phyloP scores from a whole-genome alignment of 257 asterid genomes.

The Mitragyna speciosa region DNA sequence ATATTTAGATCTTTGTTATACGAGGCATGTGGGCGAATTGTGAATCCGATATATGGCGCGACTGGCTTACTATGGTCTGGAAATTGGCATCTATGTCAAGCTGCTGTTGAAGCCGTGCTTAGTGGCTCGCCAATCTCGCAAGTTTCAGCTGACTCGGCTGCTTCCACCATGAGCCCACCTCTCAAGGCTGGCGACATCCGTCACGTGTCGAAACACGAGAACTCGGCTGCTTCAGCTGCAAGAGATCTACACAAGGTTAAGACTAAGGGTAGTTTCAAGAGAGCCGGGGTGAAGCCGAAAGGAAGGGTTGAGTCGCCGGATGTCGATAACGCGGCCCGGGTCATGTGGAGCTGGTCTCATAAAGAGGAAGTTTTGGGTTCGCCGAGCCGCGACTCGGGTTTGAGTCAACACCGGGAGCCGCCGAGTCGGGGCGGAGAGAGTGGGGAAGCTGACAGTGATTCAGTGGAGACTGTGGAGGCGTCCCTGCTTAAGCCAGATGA shows the following conservation, averaged over 20 bases:
- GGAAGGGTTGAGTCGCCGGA: conserved; percentile 29
- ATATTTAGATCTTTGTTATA: conserved; percentile 42
- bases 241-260: conserved; percentile 29
- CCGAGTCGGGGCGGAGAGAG: conserved; percentile 15
- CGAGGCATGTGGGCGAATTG: conserved; percentile 49
- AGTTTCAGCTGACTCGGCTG: conserved; percentile 36
- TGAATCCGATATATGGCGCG: conserved; percentile 42
- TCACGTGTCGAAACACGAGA: conserved; percentile 31
- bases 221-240: neutral
- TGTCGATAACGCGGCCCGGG: conserved; percentile 41
- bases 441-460: conserved; percentile 24
- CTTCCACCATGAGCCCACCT: conserved; percentile 25
- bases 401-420: conserved; percentile 24
- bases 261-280: conserved; percentile 21
- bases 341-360: conserved; percentile 45
- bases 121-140: conserved; percentile 35
- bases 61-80: conserved; percentile 44
- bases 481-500: conserved; percentile 1
- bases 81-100: conserved; percentile 44
- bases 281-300: conserved; percentile 23
- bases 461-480: conserved; percentile 32
- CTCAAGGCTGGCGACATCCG: conserved; percentile 40
- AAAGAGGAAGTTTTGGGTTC: conserved; percentile 21
- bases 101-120: conserved; percentile 45
- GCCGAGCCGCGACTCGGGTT: conserved; percentile 30